Percentiles rank a stretch among this genome's conserved stretches.
These are phyloP conservation scores for Colletotrichum incanum DNA, from an alignment of 2,329 filamentous ascomycete genomes.

Conservation along the genomic window DNA sequence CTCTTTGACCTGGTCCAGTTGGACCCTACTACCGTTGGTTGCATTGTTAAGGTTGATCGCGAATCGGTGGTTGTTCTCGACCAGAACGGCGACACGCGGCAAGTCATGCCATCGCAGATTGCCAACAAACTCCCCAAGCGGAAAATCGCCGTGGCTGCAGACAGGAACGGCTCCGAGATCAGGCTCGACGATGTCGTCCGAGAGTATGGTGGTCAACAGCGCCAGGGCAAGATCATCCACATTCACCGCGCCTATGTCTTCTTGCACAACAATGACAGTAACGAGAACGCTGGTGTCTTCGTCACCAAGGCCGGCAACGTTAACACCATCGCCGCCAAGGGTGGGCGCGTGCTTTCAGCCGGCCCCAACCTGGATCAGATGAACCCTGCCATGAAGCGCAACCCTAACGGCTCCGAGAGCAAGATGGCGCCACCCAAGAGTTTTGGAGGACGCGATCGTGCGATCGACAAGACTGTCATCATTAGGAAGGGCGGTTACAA, in stretches of 20 bases:
- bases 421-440: conserved; percentile 80
- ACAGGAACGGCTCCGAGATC: conserved; percentile 94
- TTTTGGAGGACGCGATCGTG: conserved; percentile 80
- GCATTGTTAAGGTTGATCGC: conserved; percentile 94
- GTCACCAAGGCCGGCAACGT: conserved; percentile 90
- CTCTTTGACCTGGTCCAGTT: conserved; percentile 96
- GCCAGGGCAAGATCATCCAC: conserved; percentile 91
- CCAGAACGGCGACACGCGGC: conserved; percentile 87
- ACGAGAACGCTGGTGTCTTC: conserved; percentile 91
- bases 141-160: conserved; percentile 89
- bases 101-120: conserved; percentile 91
- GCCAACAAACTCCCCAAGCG: conserved; percentile 89
- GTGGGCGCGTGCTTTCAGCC: conserved; percentile 77
- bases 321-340: conserved; percentile 93
- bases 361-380: conserved; percentile 89
- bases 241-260: conserved; percentile 96
- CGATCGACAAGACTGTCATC: conserved; percentile 92
- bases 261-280: conserved; percentile 85
- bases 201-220: conserved; percentile 87
- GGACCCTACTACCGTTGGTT: conserved; percentile 92
- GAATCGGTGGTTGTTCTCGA: conserved; percentile 93
- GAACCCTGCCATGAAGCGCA: conserved; percentile 90
- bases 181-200: conserved; percentile 92
- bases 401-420: conserved; percentile 69
- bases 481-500: conserved; percentile 92